Percentiles rank a stretch among this genome's conserved stretches.
Evolutionary conservation across 768 basidiomycete species (phyloP).

Genomic region (Mycena pura): DNA sequence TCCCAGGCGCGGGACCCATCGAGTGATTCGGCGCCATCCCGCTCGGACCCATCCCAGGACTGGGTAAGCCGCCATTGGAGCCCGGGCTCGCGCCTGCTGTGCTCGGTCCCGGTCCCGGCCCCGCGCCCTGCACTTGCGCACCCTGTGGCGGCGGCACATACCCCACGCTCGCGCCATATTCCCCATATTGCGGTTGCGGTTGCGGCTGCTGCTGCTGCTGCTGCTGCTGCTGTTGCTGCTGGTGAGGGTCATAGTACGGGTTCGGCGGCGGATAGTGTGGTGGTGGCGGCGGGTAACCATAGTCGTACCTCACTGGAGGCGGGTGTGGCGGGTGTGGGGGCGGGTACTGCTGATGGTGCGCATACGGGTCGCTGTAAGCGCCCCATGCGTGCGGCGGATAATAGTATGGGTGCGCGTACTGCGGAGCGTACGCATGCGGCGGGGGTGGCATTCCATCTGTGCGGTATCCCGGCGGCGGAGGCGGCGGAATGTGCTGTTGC

Average conservation of each 20-base stretch:
- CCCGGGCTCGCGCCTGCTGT: neutral
- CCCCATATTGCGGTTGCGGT: neutral
- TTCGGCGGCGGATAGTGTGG: slow-evolving; percentile 1
- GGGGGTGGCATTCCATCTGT: slow-evolving; percentile 27
- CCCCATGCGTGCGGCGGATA: slow-evolving; percentile 11
- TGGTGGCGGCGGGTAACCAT: slow-evolving; percentile 23
- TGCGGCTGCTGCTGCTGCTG: neutral
- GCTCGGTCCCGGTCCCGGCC: neutral
- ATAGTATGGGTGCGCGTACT: slow-evolving; percentile 27
- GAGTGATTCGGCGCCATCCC: neutral
- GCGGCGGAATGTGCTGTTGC: slow-evolving; percentile 26
- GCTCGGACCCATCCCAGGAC: neutral
- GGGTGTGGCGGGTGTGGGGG: slow-evolving; percentile 26
- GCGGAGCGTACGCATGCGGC: slow-evolving; percentile 14
- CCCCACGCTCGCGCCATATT: neutral
- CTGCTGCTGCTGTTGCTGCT: slow-evolving; percentile 2
- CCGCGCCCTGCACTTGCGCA: neutral
- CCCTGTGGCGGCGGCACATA: neutral
- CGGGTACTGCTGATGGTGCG: slow-evolving; percentile 24
- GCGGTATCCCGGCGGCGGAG: slow-evolving; percentile 28
- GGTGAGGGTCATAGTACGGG: slow-evolving; percentile 16
- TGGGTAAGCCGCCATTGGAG: neutral
- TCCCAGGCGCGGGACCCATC: too few species aligned
- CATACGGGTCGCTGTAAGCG: slow-evolving; percentile 21
- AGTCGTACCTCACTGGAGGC: slow-evolving; percentile 26